These are phyloP conservation scores for Phytophthora syringae DNA, from an alignment of 352 stramenopile species.

Conservation along the genomic window DNA sequence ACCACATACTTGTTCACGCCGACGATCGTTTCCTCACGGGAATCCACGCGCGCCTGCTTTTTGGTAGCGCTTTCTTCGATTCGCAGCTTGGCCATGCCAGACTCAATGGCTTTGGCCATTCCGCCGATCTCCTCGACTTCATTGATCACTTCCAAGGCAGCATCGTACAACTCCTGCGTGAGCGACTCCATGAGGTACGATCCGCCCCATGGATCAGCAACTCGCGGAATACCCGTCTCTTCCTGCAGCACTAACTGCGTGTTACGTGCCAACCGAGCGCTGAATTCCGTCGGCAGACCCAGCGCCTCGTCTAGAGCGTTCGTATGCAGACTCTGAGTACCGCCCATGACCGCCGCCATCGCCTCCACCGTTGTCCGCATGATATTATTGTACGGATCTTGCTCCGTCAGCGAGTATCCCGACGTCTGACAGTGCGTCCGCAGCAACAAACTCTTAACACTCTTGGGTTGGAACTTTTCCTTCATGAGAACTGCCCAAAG, in stretches of 20 bases:
- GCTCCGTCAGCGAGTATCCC: slow-evolving; percentile 96
- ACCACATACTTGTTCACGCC: slow-evolving; percentile 98
- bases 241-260: slow-evolving; percentile 99
- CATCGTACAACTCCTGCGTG: slow-evolving; percentile 91
- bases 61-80: slow-evolving; percentile 97
- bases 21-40: slow-evolving; percentile 94
- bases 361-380: slow-evolving; percentile 97
- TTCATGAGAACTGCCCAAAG: slow-evolving; percentile 95
- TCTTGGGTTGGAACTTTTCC: slow-evolving; percentile 95
- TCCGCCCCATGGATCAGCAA: slow-evolving; percentile 97
- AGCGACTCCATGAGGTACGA: slow-evolving; percentile 98
- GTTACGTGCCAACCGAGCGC: slow-evolving; percentile 95
- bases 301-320: slow-evolving; percentile 98
- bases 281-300: slow-evolving; percentile 96
- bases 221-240: slow-evolving; percentile 93
- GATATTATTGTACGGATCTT: slow-evolving; percentile 99
- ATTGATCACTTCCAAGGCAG: slow-evolving; percentile 72
- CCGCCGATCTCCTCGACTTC: slow-evolving; percentile 94
- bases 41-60: slow-evolving; percentile 97
- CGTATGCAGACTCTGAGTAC: slow-evolving; percentile 98
- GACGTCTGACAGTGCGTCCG: slow-evolving; percentile 98
- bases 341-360: slow-evolving; percentile 82
- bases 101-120: slow-evolving; percentile 98
- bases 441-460: slow-evolving; percentile 93
- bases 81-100: slow-evolving; percentile 95